These are phyloP conservation scores for Ulmus americana DNA, from an alignment of 331 rosid species.

Conservation along the genomic window DNA sequence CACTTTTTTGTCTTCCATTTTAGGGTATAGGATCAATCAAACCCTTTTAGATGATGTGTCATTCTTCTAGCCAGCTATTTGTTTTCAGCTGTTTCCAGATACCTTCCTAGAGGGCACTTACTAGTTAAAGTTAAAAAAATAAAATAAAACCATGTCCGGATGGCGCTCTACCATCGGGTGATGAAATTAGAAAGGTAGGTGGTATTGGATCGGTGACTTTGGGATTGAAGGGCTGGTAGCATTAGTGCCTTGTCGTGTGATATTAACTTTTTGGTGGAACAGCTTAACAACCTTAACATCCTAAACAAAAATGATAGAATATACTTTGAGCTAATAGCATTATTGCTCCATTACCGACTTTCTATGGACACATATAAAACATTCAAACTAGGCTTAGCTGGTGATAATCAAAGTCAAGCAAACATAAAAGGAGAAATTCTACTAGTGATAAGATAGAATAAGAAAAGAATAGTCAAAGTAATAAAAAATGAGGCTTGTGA, in stretches of 20 bases:
- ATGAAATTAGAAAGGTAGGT: background rate
- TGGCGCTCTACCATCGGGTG: background rate
- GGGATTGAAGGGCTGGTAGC: too few relatives aligned
- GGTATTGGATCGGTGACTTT: background rate
- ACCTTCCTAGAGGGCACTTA: too few relatives aligned
- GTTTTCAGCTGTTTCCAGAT: background rate
- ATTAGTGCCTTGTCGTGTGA: too few relatives aligned
- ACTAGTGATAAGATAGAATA: too few relatives aligned
- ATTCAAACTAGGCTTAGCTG: too few relatives aligned
- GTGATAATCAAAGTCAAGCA: background rate
- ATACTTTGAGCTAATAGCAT: too few relatives aligned
- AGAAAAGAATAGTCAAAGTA: too few relatives aligned
- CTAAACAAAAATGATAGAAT: too few relatives aligned
- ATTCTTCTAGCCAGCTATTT: constrained; percentile 22
- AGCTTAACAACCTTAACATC: too few relatives aligned
- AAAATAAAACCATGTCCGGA: background rate
- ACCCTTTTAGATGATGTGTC: constrained; percentile 32
- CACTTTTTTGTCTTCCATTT: background rate
- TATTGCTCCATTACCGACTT: too few relatives aligned
- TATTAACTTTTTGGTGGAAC: too few relatives aligned
- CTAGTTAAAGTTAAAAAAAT: background rate
- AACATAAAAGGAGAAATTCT: background rate
- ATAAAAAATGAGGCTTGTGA: background rate
- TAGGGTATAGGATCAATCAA: constrained; percentile 28
- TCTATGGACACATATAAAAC: too few relatives aligned